Evolutionary conservation across 2,329 filamentous ascomycete genomes (phyloP), one percentile per base, ranked within the genome.

Genomic region (Pestalotiopsis sp.): DNA sequence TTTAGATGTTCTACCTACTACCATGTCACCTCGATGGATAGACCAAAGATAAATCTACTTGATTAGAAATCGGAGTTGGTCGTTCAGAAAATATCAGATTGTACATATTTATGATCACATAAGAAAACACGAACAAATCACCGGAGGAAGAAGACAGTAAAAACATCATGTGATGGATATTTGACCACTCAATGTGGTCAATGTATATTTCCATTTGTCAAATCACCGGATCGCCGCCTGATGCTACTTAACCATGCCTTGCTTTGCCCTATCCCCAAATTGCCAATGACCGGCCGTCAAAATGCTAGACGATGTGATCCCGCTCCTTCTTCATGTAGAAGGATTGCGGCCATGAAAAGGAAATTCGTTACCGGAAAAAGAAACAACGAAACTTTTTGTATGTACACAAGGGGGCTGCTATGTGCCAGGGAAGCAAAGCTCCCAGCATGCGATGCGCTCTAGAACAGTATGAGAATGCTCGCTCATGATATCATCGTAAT

Each of bases 201-300:
- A 44, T 60, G 66, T 62, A 61, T 67, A 61, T 67, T 39, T 65
- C 44, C 55, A 67, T 65, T 60, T 65, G 60, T 57, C 65, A 66
- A 58, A 68, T 64, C 63, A 66, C 68, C 68, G 63, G 63, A 63
- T 69, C 68, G 68, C 68, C 63, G 60, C 59, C 68, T 64, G 56
- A 68, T 67, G 67, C 63, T 68, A 61, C 60, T 30, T 66, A 58
- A 57, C 20, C 13, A 58, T 58, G 52, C 64, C 64, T 58, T 52
- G 44, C 44, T 52, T 52, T 66, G 48, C 30, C 44, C 62, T 55
- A 68, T 68, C 68, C 68, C 66, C 48, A 66, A 69, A 68, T 63
- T 63, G 57, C 30, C 52, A 58, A 35, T 66, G 52, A 66, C 48
- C 63, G 26, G 63, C 52, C 60, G 30, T 59, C 59, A 26, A 68